phyloP scores from a whole-genome alignment of 2,329 filamentous ascomycete genomes.

The Aureobasidium subglaciale region DNA sequence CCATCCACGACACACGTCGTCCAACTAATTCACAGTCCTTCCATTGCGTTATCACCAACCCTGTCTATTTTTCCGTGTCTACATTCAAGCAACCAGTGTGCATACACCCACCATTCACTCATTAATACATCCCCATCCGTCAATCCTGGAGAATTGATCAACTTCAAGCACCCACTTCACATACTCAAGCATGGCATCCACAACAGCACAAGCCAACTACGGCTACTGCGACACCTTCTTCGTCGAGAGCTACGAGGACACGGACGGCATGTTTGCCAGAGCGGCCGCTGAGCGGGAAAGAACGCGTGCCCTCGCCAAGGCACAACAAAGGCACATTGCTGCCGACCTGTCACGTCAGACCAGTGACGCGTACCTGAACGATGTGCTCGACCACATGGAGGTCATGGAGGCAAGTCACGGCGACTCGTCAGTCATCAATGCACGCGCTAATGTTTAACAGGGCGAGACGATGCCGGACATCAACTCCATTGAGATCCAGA shows the following conservation, averaged over 20 bases:
- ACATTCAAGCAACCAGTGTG: conserved; percentile 17
- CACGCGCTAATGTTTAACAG: conserved; percentile 31
- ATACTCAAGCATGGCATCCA: conserved; percentile 50
- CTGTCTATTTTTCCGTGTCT: conserved; percentile 31
- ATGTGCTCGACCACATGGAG: conserved; percentile 89
- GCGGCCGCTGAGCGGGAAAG: conserved; percentile 67
- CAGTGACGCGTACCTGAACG: conserved; percentile 85
- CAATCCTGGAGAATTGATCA: conserved; percentile 43
- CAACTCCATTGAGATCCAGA: conserved; percentile 96
- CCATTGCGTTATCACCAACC: conserved; percentile 35
- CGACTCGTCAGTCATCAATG: neutral
- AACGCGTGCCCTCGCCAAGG: conserved; percentile 68
- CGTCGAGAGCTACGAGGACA: conserved; percentile 53
- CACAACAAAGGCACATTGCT: conserved; percentile 80
- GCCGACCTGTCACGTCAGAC: conserved; percentile 81
- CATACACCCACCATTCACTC: conserved; percentile 19
- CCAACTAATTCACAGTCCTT: conserved; percentile 55
- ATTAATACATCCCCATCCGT: conserved; percentile 26
- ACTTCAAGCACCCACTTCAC: conserved; percentile 35
- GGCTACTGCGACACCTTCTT: conserved; percentile 64
- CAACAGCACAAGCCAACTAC: conserved; percentile 44
- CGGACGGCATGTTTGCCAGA: conserved; percentile 45
- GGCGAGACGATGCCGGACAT: conserved; percentile 89
- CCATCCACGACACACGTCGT: conserved; percentile 26
- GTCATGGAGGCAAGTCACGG: conserved; percentile 70